Evolutionary conservation across 202 grass and related monocot species (phyloP).

Genomic region (Brachypodium distachyon): DNA sequence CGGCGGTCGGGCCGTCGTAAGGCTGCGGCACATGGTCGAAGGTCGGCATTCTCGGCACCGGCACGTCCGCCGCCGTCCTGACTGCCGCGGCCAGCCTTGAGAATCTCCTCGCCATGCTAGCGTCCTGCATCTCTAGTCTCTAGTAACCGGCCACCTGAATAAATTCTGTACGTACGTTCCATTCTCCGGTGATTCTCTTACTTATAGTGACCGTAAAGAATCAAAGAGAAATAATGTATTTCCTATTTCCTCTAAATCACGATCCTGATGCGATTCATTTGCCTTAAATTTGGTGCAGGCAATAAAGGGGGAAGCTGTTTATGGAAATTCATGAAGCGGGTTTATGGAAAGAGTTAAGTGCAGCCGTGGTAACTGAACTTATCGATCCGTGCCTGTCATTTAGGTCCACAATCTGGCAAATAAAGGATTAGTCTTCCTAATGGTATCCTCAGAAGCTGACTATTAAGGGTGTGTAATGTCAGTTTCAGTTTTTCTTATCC

Average conservation of each 20-base stretch:
- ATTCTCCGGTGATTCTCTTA: too few species aligned
- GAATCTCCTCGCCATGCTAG: slow-evolving; percentile 32
- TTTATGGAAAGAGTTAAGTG: too few species aligned
- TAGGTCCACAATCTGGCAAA: too few species aligned
- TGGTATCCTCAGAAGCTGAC: too few species aligned
- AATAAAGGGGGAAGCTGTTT: neutral
- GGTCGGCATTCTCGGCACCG: slow-evolving; percentile 54
- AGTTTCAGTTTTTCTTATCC: too few species aligned
- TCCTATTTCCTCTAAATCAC: neutral
- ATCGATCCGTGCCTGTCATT: too few species aligned
- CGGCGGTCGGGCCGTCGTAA: slow-evolving; percentile 54
- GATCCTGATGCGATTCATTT: neutral
- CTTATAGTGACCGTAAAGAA: neutral
- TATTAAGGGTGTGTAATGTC: too few species aligned
- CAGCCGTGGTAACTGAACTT: too few species aligned
- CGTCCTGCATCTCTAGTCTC: slow-evolving; percentile 29
- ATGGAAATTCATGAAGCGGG: neutral
- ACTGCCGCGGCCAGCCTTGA: slow-evolving; percentile 25
- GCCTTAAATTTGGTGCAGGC: neutral
- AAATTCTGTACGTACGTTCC: too few species aligned
- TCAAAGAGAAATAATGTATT: neutral
- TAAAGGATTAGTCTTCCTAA: too few species aligned
- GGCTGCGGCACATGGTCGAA: slow-evolving; percentile 64
- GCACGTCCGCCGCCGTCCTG: slow-evolving; percentile 8
- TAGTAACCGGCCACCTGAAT: too few species aligned